Evolutionary conservation across 192 early-diverging fungal genomes (phyloP), one percentile per base, ranked within the genome.

Genomic region (Cladochytrium replicatum): DNA sequence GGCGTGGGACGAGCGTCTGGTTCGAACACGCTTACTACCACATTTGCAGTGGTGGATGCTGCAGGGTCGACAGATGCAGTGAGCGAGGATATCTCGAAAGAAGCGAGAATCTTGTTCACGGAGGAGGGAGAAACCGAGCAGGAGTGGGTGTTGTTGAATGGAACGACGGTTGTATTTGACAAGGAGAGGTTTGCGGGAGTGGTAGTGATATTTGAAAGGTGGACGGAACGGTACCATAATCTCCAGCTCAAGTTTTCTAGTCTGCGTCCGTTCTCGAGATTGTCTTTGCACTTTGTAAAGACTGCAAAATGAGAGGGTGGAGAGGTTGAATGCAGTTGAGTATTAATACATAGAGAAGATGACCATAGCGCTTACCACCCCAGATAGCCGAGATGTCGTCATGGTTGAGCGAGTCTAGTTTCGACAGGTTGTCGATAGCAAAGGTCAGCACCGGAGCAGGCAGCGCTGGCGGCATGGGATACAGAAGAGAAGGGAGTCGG

Each of bases 201-300:
- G 22, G 47, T 37, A 24, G 21, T 6, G 24, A 38, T 44, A 24
- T 58, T 25, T 27, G 26, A 41, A n/a, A 31, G 49, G 46, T 67
- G 59, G 29, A 54, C 58, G 13, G 60, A 63, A 6, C 65, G 65
- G 37, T 64, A 63, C 65, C 65, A 67, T 3, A 67, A 41, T 54
- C 66, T 54, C 66, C 66, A 68, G 30, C 40, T 46, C 25, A 68
- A 48, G 50, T 68, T 68, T 38, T 68, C 66, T 28, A 68, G 42
- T 23, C 66, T 42, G 31, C 55, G 55, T 23, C 66, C 66, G 34
- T 68, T 68, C 32, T 68, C 66, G 31, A 68, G 45, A 41, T 62
- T 68, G 44, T 68, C 66, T 34, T 68, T 68, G 48, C 66, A 68
- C 40, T 68, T 68, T 2, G 66, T 68, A 43, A 68, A 64, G 53